Evolutionary conservation across 345 rosid species (phyloP).

Genomic region (Pugionium dolabratum): DNA sequence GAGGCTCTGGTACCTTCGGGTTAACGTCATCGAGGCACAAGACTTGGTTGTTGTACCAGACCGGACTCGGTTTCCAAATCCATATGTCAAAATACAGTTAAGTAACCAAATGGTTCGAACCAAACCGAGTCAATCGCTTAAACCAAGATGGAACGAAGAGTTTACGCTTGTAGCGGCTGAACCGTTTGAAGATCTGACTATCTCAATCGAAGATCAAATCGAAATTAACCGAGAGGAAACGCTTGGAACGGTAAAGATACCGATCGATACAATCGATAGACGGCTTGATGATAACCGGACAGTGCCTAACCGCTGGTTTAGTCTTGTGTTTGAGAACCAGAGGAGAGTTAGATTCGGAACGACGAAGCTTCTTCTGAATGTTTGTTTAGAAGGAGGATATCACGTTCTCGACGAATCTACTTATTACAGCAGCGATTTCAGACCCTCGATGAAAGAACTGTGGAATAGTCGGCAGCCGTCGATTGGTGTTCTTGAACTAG

Average conservation of each 20-base stretch:
- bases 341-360: conserved; percentile 66
- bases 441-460: conserved; percentile 84
- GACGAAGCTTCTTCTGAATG: conserved; percentile 58
- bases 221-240: conserved; percentile 70
- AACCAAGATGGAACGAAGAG: conserved; percentile 90
- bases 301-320: conserved; percentile 59
- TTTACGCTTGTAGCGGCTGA: conserved; percentile 86
- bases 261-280: conserved; percentile 49
- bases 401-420: conserved; percentile 94
- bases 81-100: conserved; percentile 62
- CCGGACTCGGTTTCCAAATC: conserved; percentile 64
- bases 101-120: conserved; percentile 72
- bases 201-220: conserved; percentile 72
- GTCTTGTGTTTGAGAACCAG: conserved; percentile 57
- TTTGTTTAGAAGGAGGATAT: conserved; percentile 92
- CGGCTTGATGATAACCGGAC: conserved; percentile 57
- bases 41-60: conserved; percentile 58
- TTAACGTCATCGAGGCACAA: conserved; percentile 80
- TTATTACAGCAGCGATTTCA: conserved; percentile 90
- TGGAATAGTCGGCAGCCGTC: conserved; percentile 57
- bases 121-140: conserved; percentile 56
- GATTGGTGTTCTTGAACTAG: conserved; percentile 81
- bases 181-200: conserved; percentile 76
- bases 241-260: conserved; percentile 55
- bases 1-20: conserved; percentile 87